These are phyloP conservation scores for Posidonia australis DNA, from an alignment of 106 monocot genomes.

Conservation along the genomic window DNA sequence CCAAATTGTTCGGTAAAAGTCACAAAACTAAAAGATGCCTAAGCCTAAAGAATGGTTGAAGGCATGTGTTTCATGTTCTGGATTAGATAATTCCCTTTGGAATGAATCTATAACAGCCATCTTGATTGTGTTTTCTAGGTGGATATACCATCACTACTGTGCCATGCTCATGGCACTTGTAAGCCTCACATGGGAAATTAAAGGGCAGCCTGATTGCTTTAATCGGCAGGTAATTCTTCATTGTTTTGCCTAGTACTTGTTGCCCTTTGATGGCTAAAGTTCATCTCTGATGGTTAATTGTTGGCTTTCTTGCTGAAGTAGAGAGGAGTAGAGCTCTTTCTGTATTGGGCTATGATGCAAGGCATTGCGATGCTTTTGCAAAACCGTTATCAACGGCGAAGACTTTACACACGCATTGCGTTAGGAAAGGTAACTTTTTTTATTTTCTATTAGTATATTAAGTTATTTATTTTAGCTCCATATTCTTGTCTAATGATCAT, in stretches of 20 bases:
- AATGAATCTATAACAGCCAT: no score
- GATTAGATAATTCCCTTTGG: no score
- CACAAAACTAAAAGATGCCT: no score
- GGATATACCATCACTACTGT: slow-evolving; percentile 92
- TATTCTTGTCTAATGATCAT: no score
- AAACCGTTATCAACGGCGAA: slow-evolving; percentile 76
- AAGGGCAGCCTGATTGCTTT: slow-evolving; percentile 75
- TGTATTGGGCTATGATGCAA: slow-evolving; percentile 74
- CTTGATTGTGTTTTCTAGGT: slow-evolving; percentile 46
- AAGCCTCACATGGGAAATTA: slow-evolving; percentile 92
- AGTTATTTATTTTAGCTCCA: no score
- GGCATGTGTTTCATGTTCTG: no score
- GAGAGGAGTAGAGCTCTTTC: slow-evolving; percentile 57
- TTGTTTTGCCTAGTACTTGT: background rate
- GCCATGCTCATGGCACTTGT: slow-evolving; percentile 76
- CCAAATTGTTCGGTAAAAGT: no score
- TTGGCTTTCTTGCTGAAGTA: slow-evolving; percentile 28
- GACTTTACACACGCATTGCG: slow-evolving; percentile 78
- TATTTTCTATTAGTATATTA: no score
- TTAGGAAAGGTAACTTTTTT: slow-evolving; percentile 80
- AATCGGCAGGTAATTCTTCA: slow-evolving; percentile 49
- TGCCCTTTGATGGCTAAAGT: background rate
- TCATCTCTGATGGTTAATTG: background rate
- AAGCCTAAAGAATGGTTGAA: no score
- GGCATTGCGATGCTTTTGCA: slow-evolving; percentile 82